Evolutionary conservation across 2,329 filamentous ascomycete species (phyloP).

Genomic region (Pezicula neosporulosa): DNA sequence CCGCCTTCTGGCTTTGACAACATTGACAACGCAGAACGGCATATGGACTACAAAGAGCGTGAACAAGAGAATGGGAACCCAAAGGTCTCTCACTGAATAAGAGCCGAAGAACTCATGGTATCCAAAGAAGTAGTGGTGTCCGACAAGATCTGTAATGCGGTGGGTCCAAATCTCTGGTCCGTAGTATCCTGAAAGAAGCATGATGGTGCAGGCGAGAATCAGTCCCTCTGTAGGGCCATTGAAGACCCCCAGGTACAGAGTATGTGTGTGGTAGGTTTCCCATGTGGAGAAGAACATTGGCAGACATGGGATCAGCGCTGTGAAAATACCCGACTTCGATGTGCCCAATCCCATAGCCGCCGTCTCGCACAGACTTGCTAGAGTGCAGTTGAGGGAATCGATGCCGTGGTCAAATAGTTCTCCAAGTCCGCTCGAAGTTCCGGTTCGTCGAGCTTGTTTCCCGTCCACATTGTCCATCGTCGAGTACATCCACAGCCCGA

Average conservation of each 20-base stretch:
- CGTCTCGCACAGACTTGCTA: conserved; percentile 86
- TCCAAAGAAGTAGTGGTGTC: conserved; percentile 48
- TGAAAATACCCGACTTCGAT: conserved; percentile 82
- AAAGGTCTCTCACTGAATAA: conserved; percentile 80
- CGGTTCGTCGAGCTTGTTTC: conserved; percentile 92
- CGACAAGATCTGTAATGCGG: conserved; percentile 67
- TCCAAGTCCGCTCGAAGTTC: conserved; percentile 89
- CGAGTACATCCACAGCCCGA: conserved; percentile 97
- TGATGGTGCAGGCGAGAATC: conserved; percentile 81
- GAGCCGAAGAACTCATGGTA: conserved; percentile 61
- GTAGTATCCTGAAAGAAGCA: conserved; percentile 83
- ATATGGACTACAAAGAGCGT: conserved; percentile 72
- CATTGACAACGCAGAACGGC: conserved; percentile 86
- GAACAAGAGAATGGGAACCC: conserved; percentile 68
- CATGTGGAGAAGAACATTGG: conserved; percentile 99
- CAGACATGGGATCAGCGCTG: conserved; percentile 83
- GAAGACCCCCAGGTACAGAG: conserved; percentile 91
- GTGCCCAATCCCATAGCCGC: conserved; percentile 90
- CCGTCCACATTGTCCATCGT: conserved; percentile 99
- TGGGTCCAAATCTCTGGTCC: conserved; percentile 85
- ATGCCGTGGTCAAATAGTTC: conserved; percentile 99
- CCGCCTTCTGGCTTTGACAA: conserved; percentile 69
- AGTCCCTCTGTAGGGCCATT: conserved; percentile 97
- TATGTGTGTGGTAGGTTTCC: conserved; percentile 99
- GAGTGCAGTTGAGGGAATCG: conserved; percentile 94